Percentiles rank a stretch among this genome's conserved stretches.
phyloP scores from a whole-genome alignment of 2,329 filamentous ascomycete genomes.

The Mycosphaerella arachidis region DNA sequence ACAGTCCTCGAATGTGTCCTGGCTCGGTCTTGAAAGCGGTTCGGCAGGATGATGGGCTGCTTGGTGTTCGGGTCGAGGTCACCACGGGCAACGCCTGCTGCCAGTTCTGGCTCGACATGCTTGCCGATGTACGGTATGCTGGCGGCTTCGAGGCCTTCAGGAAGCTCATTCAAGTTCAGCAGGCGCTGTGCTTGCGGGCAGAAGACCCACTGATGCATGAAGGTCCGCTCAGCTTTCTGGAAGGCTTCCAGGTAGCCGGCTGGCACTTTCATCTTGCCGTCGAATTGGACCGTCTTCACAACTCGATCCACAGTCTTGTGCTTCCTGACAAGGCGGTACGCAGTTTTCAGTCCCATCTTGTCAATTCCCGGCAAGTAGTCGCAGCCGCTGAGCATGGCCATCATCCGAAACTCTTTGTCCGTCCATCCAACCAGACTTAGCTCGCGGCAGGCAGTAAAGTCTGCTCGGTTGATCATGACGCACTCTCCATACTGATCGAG shows the following conservation, averaged over 20 bases:
- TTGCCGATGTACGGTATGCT: conserved; percentile 79
- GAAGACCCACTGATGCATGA: conserved; percentile 90
- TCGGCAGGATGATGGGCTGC: conserved; percentile 48
- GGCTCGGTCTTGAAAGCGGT: conserved; percentile 22
- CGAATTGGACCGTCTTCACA: conserved; percentile 78
- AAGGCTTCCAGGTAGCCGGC: conserved; percentile 77
- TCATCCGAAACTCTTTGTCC: conserved; percentile 82
- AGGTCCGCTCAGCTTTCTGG: conserved; percentile 82
- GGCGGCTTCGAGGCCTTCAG: conserved; percentile 58
- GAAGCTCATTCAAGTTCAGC: conserved; percentile 68
- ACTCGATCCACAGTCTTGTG: conserved; percentile 82
- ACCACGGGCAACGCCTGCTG: conserved; percentile 70
- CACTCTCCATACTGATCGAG: conserved; percentile 91
- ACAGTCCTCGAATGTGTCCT: conserved; percentile 25
- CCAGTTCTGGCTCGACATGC: conserved; percentile 52
- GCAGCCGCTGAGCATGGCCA: conserved; percentile 95
- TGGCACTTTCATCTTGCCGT: conserved; percentile 78
- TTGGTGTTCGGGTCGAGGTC: conserved; percentile 91
- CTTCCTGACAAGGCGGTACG: conserved; percentile 83
- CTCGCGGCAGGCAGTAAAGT: conserved; percentile 85
- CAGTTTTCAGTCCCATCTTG: conserved; percentile 86
- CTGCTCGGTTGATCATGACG: conserved; percentile 80
- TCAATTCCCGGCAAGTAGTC: conserved; percentile 87
- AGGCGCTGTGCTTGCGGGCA: conserved; percentile 68
- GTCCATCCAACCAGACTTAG: conserved; percentile 88